Evolutionary conservation across 1,284 basidiomycete genomes (phyloP).

Genomic region (Tilletia setariae): DNA sequence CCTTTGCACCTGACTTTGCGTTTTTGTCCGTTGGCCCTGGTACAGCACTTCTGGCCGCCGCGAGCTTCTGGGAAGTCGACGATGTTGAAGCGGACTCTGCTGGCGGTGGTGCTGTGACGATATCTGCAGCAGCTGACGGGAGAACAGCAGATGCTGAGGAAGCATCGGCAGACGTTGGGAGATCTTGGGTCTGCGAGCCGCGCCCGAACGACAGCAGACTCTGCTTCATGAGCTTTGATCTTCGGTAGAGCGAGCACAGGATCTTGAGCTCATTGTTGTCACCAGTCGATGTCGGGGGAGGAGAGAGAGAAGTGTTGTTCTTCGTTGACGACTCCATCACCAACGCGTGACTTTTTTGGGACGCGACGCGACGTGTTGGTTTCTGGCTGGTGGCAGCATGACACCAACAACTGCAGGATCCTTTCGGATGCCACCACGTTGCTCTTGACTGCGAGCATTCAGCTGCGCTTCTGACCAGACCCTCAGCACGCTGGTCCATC

Average conservation of each 20-base stretch:
- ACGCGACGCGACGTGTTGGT: conserved; percentile 1
- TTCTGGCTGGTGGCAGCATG: no score
- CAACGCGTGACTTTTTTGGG: neutral
- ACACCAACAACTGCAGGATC: neutral
- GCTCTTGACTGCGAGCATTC: no score
- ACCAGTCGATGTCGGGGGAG: neutral
- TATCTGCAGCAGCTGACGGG: neutral
- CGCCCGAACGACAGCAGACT: neutral
- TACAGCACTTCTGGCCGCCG: no score
- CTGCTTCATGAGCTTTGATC: neutral
- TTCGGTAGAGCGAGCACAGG: neutral
- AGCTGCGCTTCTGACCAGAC: no score
- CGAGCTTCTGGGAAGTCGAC: no score
- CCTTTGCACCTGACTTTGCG: no score
- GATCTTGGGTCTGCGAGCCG: neutral
- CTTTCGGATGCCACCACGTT: no score
- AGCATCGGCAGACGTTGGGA: no score
- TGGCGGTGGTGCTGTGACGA: neutral
- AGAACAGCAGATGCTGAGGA: no score
- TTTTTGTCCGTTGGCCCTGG: no score
- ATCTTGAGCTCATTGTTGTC: neutral
- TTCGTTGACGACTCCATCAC: neutral
- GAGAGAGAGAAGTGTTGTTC: neutral
- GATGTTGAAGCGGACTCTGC: neutral
- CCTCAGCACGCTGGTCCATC: no score